phyloP scores from a whole-genome alignment of 1,284 basidiomycete genomes.

The Tausonia pullulans region DNA sequence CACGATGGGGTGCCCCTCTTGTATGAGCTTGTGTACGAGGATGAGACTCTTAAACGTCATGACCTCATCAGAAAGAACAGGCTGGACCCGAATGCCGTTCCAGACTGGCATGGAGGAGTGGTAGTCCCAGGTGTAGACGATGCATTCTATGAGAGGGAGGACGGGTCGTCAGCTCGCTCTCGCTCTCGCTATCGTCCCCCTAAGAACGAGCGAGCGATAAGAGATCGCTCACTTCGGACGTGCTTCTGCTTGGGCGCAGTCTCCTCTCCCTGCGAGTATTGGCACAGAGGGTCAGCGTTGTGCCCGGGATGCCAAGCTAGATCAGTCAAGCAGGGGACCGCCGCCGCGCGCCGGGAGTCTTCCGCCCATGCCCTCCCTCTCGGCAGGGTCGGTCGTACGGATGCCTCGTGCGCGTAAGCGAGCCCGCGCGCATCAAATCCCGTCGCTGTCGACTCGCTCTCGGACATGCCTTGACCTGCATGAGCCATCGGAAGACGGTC shows the following conservation, averaged over 20 bases:
- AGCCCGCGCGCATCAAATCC: too few species aligned
- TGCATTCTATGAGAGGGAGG: conserved; percentile 54
- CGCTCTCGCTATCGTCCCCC: neutral
- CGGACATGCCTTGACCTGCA: too few species aligned
- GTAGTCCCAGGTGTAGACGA: conserved; percentile 97
- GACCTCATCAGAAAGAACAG: conserved; percentile 85
- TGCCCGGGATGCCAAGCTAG: too few species aligned
- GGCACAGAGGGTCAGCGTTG: too few species aligned
- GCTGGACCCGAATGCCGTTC: conserved; percentile 87
- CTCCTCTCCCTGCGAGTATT: conserved; percentile 5
- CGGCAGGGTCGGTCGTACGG: too few species aligned
- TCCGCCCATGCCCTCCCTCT: too few species aligned
- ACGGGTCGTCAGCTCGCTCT: neutral
- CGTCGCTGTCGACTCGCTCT: too few species aligned
- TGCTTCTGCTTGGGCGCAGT: conserved; percentile 79
- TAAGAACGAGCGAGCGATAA: neutral
- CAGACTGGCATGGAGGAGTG: conserved; percentile 94
- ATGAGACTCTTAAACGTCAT: conserved; percentile 95
- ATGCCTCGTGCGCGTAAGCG: too few species aligned
- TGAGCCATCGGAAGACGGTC: too few species aligned
- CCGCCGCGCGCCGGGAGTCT: too few species aligned
- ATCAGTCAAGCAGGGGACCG: too few species aligned
- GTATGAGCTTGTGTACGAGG: conserved; percentile 87
- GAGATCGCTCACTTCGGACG: conserved; percentile 65
- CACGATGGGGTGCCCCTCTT: conserved; percentile 88